A percentile compares a stretch with the other conserved stretches of the same genome.
Conservation (phyloP, 2,329 filamentous ascomycete species). For the Bipolaris gigantea region DNA sequence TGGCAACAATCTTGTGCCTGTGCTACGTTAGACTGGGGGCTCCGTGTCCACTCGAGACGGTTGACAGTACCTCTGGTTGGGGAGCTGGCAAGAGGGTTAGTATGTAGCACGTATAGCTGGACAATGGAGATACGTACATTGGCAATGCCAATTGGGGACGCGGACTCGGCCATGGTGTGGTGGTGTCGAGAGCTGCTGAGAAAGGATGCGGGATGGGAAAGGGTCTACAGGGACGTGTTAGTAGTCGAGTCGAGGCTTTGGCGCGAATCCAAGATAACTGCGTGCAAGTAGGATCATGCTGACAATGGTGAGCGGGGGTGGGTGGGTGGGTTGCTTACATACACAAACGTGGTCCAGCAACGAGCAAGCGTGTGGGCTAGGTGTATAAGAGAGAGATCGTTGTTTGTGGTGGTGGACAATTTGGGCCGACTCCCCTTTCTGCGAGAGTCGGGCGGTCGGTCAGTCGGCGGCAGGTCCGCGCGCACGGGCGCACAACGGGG, state of each 20-base stretch:
- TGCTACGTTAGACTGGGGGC: conserved; percentile 37
- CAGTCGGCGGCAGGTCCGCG: conserved; percentile 43
- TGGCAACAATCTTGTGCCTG: conserved; percentile 72
- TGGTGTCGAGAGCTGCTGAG: conserved; percentile 23
- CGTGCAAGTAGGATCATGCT: not conserved
- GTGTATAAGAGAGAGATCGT: conserved; percentile 20
- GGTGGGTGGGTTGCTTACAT: not conserved
- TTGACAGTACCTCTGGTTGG: conserved; percentile 64
- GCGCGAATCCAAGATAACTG: not conserved
- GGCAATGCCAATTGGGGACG: conserved; percentile 72
- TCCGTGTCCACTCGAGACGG: conserved; percentile 14
- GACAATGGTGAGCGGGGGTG: no score
- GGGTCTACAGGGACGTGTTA: conserved; percentile 18
- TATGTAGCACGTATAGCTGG: conserved; percentile 4
- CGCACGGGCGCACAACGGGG: conserved; percentile 15
- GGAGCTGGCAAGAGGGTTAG: conserved; percentile 57
- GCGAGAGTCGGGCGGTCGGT: conserved; percentile 38
- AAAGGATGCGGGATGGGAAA: conserved; percentile 12
- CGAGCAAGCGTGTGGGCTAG: conserved; percentile 9
- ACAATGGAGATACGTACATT: conserved; percentile 57
- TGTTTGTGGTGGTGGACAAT: conserved; percentile 35
- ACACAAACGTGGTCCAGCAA: not conserved
- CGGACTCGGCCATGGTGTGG: conserved; percentile 62
- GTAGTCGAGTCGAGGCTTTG: conserved; percentile 4
- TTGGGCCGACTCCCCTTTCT: conserved; percentile 41